Evolutionary conservation across 768 basidiomycete species (phyloP).

Genomic region (Lactarius akahatsu): DNA sequence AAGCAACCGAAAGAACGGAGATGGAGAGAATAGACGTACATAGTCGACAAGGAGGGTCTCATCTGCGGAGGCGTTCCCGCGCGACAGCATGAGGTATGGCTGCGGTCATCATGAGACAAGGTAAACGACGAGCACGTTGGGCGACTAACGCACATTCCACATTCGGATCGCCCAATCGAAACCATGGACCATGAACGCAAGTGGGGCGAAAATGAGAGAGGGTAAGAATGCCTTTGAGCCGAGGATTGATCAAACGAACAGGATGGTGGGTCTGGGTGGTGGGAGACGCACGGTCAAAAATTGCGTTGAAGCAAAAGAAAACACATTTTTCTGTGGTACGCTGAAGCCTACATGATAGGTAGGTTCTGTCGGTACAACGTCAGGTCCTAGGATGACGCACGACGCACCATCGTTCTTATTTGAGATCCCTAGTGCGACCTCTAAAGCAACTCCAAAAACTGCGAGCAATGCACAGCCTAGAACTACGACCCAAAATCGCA

Average conservation of each 20-base stretch:
- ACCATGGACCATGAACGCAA: conserved; percentile 49
- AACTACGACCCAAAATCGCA: conserved; percentile 19
- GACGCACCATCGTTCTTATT: conserved; percentile 13
- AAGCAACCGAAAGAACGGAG: neutral
- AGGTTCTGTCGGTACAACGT: neutral
- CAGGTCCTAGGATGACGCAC: neutral
- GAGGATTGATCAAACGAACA: conserved; percentile 1
- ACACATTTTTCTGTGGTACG: conserved; percentile 50
- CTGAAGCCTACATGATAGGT: conserved; percentile 45
- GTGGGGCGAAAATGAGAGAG: conserved; percentile 49
- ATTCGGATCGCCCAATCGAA: conserved; percentile 55
- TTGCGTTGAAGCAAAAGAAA: conserved; percentile 47
- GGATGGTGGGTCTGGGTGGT: neutral
- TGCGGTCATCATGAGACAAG: conserved; percentile 33
- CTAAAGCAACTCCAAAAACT: conserved; percentile 16
- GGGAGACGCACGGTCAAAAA: conserved; percentile 43
- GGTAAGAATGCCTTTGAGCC: conserved; percentile 57
- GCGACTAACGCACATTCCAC: conserved; percentile 50
- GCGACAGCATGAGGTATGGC: conserved; percentile 61
- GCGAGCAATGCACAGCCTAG: conserved; percentile 5
- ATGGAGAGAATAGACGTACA: conserved; percentile 38
- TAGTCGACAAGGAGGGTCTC: conserved; percentile 68
- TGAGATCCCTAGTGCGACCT: conserved; percentile 20
- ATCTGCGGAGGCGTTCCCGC: conserved; percentile 53
- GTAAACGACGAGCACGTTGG: neutral